Percentiles rank a stretch among this genome's conserved stretches.
Conservation (phyloP, 768 basidiomycete genomes). For the Russula brevipes region DNA sequence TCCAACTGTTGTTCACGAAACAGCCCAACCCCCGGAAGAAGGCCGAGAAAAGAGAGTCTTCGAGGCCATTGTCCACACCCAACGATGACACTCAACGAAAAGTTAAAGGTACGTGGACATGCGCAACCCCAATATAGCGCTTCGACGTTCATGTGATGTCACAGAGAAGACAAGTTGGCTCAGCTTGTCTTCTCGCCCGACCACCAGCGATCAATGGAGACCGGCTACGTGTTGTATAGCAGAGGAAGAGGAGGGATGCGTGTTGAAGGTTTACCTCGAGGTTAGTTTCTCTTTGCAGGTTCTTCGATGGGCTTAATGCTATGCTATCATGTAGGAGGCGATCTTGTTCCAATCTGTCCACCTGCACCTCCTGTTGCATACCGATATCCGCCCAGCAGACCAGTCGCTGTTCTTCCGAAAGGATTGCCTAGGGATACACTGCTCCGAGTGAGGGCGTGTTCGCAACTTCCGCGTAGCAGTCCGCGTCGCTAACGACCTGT, state of each 20-base stretch:
- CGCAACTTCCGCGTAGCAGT: background rate
- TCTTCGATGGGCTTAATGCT: background rate
- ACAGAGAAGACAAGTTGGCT: constrained; percentile 75
- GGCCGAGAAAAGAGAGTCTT: constrained; percentile 48
- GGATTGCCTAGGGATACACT: constrained; percentile 68
- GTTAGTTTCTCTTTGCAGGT: constrained; percentile 38
- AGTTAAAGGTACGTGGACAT: constrained; percentile 49
- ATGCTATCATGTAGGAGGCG: constrained; percentile 46
- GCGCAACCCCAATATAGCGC: background rate
- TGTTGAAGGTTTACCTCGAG: constrained; percentile 70
- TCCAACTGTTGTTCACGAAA: constrained; percentile 4
- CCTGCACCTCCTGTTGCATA: constrained; percentile 67
- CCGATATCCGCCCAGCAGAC: constrained; percentile 75
- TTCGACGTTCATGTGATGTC: background rate
- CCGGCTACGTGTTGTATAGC: constrained; percentile 63
- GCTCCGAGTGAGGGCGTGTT: constrained; percentile 43
- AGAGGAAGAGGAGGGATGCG: constrained; percentile 62
- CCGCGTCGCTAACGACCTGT: constrained; percentile 9
- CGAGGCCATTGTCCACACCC: constrained; percentile 29
- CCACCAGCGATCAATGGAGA: constrained; percentile 62
- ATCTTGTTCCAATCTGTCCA: constrained; percentile 69
- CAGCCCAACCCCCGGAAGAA: constrained; percentile 50
- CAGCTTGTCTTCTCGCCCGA: constrained; percentile 46
- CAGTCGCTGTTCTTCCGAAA: constrained; percentile 72
- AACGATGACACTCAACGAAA: constrained; percentile 47